Conservation (phyloP, 164 flowering plant species). For the Sedum album region DNA sequence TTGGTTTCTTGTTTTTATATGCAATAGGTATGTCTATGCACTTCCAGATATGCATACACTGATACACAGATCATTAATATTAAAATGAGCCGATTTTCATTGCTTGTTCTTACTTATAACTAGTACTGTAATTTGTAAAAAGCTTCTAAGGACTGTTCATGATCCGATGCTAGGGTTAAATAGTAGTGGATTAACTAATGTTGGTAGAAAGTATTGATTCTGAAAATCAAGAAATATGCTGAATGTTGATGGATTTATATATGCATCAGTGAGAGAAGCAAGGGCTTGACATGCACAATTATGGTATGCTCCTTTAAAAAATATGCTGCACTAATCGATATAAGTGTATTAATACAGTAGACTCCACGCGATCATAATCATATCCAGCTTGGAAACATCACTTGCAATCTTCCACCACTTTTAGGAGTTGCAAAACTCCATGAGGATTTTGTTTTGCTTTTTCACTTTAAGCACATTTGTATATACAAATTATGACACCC, state of each 20-base stretch:
- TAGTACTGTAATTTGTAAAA: too few relatives aligned
- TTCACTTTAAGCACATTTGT: background rate
- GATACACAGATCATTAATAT: too few relatives aligned
- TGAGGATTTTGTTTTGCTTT: slow-evolving; percentile 24
- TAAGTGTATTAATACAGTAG: slow-evolving; percentile 6
- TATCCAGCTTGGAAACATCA: slow-evolving; percentile 21
- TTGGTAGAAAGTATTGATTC: too few relatives aligned
- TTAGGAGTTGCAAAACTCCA: slow-evolving; percentile 30
- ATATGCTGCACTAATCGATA: background rate
- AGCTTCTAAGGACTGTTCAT: too few relatives aligned
- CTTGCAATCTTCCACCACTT: slow-evolving; percentile 9
- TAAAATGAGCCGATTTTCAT: background rate
- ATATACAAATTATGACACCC: slow-evolving; percentile 8
- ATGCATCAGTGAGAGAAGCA: background rate
- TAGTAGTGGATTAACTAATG: too few relatives aligned
- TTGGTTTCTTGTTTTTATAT: background rate
- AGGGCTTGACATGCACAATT: slow-evolving; percentile 3
- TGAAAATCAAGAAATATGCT: too few relatives aligned
- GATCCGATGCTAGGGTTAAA: too few relatives aligned
- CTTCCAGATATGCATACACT: background rate
- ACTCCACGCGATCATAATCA: slow-evolving; percentile 45
- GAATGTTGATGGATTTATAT: background rate
- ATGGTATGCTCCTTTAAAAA: background rate
- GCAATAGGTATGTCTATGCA: background rate
- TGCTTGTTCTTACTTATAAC: background rate